A percentile compares a stretch with the other conserved stretches of the same genome.
These are phyloP conservation scores for Mortierella sp. DNA, from an alignment of 371 early-diverging fungal genomes.

Conservation along the genomic window DNA sequence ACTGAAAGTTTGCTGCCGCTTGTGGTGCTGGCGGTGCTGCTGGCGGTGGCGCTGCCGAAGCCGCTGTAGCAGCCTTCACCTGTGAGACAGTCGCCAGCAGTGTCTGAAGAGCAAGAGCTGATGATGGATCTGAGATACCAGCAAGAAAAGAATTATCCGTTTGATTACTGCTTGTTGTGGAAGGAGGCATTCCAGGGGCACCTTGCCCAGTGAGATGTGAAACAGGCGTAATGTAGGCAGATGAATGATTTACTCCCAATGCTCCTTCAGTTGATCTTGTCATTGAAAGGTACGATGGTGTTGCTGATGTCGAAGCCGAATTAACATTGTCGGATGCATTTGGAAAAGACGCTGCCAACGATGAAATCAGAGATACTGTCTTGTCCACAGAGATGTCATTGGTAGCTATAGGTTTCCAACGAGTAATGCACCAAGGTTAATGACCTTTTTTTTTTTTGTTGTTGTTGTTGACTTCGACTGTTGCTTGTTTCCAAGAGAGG, in stretches of 20 bases:
- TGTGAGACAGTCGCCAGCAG: conserved; percentile 42
- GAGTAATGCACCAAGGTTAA: conserved; percentile 1
- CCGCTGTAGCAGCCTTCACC: conserved; percentile 40
- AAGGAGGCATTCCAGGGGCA: neutral
- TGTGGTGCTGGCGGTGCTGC: conserved; percentile 6
- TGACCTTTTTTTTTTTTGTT: neutral
- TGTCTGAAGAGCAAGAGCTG: conserved; percentile 46
- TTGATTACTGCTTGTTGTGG: neutral
- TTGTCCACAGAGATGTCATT: conserved; percentile 16
- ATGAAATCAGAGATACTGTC: conserved; percentile 29
- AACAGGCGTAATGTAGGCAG: neutral
- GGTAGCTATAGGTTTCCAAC: neutral
- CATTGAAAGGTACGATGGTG: conserved; percentile 9
- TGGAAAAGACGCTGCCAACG: conserved; percentile 39
- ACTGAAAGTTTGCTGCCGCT: neutral
- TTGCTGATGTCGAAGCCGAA: conserved; percentile 8
- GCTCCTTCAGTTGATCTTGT: conserved; percentile 1
- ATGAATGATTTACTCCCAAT: neutral
- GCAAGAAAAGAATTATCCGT: conserved; percentile 17
- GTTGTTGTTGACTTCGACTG: neutral
- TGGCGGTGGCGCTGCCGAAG: conserved; percentile 4
- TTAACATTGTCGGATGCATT: conserved; percentile 18
- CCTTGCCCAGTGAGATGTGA: neutral
- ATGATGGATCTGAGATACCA: conserved; percentile 45
- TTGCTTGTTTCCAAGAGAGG: neutral